Evolutionary conservation across 768 basidiomycete genomes (phyloP), one percentile per base, ranked within the genome.

Genomic region (Ramaria sp.): DNA sequence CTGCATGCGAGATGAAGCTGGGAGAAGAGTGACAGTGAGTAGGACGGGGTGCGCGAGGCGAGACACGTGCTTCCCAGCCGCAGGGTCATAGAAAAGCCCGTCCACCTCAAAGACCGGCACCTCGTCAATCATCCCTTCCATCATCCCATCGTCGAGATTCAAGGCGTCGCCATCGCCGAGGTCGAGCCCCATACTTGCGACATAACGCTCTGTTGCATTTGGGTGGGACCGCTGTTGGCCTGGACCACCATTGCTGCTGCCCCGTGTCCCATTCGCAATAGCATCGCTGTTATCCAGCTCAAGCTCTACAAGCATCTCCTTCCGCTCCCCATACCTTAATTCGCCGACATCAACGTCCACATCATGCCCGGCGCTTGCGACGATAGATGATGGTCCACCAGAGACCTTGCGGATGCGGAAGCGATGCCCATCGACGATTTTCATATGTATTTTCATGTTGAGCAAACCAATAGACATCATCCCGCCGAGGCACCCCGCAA

Each of bases 51-150:
- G 85, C 0, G 90, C 88, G 6, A 99, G 81, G 10, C 94, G 80
- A 37, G 91, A 85, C 18, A 95, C 82, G 53, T 85, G 81, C 68
- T 92, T 89, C 41, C 75, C 74, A 5, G 85, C 88, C 0, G 82
- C 78, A 1, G 95, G 95, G 67, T 98, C 95, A 65, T 83, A 90
- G 78, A 92, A 98, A 28, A 88, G 83, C 7, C 93, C 93, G 59
- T 97, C 94, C 13, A 97, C 89, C 66, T 98, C 94, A 48, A 95
- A 81, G 9, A 97, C 88, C 1, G 95, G 96, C 9, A 96, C 88
- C 63, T 99, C 96, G 63, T 99, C 96, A 44, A 96, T 93, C 88
- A 97, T 88, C 44, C 85, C 76, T 59, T 93, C 91, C 86, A 92
- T 90, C 87, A 92, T 89, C 32, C 91, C 90, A 56, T 90, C 88